A percentile compares a stretch with the other conserved stretches of the same genome.
Evolutionary conservation across 2,329 filamentous ascomycete species (phyloP).

Genomic region (Stenocarpella maydis): DNA sequence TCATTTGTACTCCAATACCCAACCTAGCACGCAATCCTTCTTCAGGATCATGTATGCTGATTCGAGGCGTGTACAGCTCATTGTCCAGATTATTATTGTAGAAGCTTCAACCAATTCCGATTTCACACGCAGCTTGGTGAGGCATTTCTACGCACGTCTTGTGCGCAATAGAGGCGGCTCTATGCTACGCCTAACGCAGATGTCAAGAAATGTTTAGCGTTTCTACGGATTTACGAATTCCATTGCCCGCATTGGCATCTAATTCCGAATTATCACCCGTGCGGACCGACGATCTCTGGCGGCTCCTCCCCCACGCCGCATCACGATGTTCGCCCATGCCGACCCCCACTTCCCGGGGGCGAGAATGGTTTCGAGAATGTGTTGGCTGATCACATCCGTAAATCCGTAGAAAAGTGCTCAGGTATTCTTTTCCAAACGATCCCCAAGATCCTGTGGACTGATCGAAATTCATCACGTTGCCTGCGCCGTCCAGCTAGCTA

Average conservation of each 20-base stretch:
- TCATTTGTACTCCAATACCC: neutral
- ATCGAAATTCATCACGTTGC: neutral
- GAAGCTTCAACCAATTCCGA: too few relatives aligned
- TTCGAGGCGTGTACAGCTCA: too few relatives aligned
- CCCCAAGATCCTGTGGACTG: neutral
- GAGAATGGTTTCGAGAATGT: neutral
- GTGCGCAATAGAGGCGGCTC: too few relatives aligned
- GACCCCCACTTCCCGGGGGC: conserved; percentile 5
- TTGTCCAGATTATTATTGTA: neutral
- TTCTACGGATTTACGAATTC: neutral
- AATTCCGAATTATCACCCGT: neutral
- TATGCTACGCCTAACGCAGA: neutral
- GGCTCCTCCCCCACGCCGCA: neutral
- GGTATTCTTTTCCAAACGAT: neutral
- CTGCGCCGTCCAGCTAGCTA: neutral
- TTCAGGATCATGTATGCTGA: too few relatives aligned
- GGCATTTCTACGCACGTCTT: neutral
- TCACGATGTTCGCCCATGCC: neutral
- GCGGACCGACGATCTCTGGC: neutral
- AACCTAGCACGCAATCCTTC: too few relatives aligned
- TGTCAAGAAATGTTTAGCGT: neutral
- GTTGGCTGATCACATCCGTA: too few relatives aligned
- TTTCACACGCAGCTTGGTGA: too few relatives aligned
- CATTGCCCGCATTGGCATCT: neutral
- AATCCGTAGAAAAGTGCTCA: too few relatives aligned